Conservation (phyloP, 495 filamentous ascomycete species). For the Penicillium coprophilum region DNA sequence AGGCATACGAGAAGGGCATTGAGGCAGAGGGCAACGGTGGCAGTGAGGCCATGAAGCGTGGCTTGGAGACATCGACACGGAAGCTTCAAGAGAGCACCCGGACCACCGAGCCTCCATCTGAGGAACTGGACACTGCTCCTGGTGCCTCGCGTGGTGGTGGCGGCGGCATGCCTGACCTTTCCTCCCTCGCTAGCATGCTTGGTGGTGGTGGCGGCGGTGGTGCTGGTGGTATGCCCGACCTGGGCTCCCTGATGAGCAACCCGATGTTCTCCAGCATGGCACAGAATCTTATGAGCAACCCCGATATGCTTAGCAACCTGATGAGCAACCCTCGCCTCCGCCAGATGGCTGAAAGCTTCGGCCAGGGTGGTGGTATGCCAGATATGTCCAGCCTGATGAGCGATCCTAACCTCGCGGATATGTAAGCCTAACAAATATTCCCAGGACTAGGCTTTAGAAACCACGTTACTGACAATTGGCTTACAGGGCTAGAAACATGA, state of each 20-base stretch:
- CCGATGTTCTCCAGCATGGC: conserved; percentile 97
- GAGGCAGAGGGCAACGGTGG: conserved; percentile 92
- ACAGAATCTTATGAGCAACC: conserved; percentile 95
- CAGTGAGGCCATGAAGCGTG: conserved; percentile 79
- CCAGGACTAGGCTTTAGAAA: not conserved
- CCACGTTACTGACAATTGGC: conserved; percentile 15
- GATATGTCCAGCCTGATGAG: conserved; percentile 79
- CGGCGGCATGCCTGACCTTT: conserved; percentile 80
- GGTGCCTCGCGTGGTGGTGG: conserved; percentile 51
- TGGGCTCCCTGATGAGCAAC: conserved; percentile 86
- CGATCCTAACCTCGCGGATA: conserved; percentile 86
- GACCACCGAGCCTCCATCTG: conserved; percentile 50
- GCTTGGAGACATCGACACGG: conserved; percentile 85
- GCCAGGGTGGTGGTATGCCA: conserved; percentile 72
- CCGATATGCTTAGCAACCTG: conserved; percentile 79
- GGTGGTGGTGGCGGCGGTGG: conserved; percentile 58
- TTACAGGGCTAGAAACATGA: conserved; percentile 70
- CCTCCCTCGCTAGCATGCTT: conserved; percentile 69
- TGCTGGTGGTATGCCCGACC: conserved; percentile 82
- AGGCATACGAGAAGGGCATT: conserved; percentile 91
- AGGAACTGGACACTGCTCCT: conserved; percentile 48
- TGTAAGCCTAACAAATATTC: conserved; percentile 59
- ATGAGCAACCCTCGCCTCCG: conserved; percentile 91
- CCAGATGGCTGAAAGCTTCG: conserved; percentile 65
- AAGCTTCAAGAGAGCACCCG: conserved; percentile 69